phyloP scores from a whole-genome alignment of 2,329 filamentous ascomycete genomes.

The Macrophomina pseudophaseolina region DNA sequence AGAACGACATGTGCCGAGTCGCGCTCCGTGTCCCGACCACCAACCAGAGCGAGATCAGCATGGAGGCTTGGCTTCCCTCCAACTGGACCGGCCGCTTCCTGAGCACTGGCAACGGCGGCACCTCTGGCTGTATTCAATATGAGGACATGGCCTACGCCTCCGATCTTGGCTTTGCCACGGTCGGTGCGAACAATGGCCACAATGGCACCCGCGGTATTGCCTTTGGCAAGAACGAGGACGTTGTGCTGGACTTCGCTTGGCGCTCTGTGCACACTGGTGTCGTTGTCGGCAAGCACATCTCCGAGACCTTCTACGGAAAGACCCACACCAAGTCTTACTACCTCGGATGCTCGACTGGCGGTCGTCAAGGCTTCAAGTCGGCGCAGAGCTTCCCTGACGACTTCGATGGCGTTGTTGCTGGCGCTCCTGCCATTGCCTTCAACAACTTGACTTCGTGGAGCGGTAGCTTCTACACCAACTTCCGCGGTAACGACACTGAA shows the following conservation, averaged over 20 bases:
- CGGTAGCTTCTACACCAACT: conserved; percentile 39
- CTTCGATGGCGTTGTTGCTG: conserved; percentile 46
- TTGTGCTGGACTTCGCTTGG: conserved; percentile 56
- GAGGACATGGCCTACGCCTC: conserved; percentile 46
- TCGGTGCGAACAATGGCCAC: conserved; percentile 51
- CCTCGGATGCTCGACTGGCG: conserved; percentile 44
- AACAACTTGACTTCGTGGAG: conserved; percentile 42
- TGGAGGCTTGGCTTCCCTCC: conserved; percentile 53
- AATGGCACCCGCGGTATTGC: conserved; percentile 51
- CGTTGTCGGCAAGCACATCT: conserved; percentile 49
- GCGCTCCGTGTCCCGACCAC: conserved; percentile 50
- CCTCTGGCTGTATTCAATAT: conserved; percentile 48
- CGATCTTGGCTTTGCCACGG: conserved; percentile 46
- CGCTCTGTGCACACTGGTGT: conserved; percentile 50
- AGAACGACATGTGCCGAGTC: conserved; percentile 49
- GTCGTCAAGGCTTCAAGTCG: conserved; percentile 38
- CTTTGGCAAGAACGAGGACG: conserved; percentile 50
- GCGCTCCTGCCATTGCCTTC: conserved; percentile 41
- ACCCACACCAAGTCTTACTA: conserved; percentile 48
- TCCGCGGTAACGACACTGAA: conserved; percentile 37
- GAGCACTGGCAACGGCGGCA: conserved; percentile 49
- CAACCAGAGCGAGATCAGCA: conserved; percentile 46
- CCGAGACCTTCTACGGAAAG: conserved; percentile 47
- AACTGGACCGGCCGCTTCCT: conserved; percentile 49
- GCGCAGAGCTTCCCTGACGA: conserved; percentile 43